These are phyloP conservation scores for Phialocephala sp. DNA, from an alignment of 2,329 filamentous ascomycete genomes.

Conservation along the genomic window DNA sequence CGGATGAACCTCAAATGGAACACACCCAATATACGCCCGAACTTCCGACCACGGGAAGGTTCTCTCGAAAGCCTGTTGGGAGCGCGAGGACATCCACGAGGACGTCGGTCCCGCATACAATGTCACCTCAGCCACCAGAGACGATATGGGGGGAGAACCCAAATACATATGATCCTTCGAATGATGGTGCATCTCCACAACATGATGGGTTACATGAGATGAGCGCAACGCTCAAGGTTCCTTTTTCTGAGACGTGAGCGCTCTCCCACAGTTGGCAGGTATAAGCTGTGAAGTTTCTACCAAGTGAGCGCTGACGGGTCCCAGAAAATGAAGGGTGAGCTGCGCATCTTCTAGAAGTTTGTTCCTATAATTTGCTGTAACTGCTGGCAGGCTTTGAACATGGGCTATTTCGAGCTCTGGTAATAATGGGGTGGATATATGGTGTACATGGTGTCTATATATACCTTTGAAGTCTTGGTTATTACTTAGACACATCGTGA, in stretches of 20 bases:
- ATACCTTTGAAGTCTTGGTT: too few species aligned
- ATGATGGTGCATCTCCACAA: not conserved
- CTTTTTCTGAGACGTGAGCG: not conserved
- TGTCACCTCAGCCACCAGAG: not conserved
- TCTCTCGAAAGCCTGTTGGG: not conserved
- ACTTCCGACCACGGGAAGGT: not conserved
- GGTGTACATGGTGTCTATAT: too few species aligned
- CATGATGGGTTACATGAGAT: conserved; percentile 9
- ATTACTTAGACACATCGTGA: too few species aligned
- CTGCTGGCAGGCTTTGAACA: too few species aligned
- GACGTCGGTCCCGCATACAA: not conserved
- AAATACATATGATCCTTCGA: not conserved
- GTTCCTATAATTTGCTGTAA: too few species aligned
- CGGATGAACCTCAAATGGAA: not conserved
- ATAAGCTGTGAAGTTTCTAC: too few species aligned
- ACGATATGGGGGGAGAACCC: not conserved
- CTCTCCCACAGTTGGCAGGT: too few species aligned
- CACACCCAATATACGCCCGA: not conserved
- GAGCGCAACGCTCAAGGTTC: conserved; percentile 9
- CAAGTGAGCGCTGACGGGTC: too few species aligned
- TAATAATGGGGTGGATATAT: too few species aligned
- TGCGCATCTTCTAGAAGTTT: too few species aligned
- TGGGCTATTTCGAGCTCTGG: too few species aligned
- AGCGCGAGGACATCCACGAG: not conserved
- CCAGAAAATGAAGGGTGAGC: too few species aligned